Conservation (phyloP, 2,329 filamentous ascomycete species). For the Clonostachys chloroleuca region DNA sequence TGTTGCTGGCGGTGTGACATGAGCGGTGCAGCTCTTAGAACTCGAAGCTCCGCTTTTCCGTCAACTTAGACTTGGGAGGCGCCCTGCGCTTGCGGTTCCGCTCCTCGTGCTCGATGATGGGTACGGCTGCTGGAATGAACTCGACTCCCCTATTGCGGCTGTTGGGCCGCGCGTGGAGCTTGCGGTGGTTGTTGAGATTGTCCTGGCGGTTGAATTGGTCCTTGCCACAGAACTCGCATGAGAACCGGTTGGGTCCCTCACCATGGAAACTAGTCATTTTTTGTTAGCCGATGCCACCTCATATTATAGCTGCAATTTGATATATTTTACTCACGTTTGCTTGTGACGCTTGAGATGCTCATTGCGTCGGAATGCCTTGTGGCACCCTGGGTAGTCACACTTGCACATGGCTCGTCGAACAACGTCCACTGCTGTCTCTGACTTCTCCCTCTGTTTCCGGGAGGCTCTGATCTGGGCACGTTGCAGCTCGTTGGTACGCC, state of each 20-base stretch:
- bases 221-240: slow-evolving; percentile 35
- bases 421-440: slow-evolving; percentile 23
- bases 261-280: slow-evolving; percentile 22
- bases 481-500: slow-evolving; percentile 38
- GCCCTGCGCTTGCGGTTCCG: slow-evolving; percentile 31
- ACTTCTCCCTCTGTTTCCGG: slow-evolving; percentile 20
- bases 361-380: slow-evolving; percentile 43
- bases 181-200: slow-evolving; percentile 36
- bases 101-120: slow-evolving; percentile 32
- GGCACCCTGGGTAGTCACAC: slow-evolving; percentile 40
- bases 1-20: too few species aligned
- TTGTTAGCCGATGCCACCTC: not conserved
- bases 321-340: slow-evolving; percentile 35
- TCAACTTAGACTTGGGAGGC: slow-evolving; percentile 23
- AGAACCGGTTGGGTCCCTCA: slow-evolving; percentile 30
- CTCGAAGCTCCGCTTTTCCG: not conserved
- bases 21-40: not conserved
- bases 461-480: slow-evolving; percentile 27
- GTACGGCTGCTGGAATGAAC: slow-evolving; percentile 30
- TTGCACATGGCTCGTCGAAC: slow-evolving; percentile 34
- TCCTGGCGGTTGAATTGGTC: slow-evolving; percentile 34
- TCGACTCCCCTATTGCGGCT: slow-evolving; percentile 31
- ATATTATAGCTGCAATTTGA: not conserved
- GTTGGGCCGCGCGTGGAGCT: slow-evolving; percentile 31
- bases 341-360: slow-evolving; percentile 54